These are phyloP conservation scores for Paecilomyces formosus DNA, from an alignment of 2,329 filamentous ascomycete genomes.

Conservation along the genomic window DNA sequence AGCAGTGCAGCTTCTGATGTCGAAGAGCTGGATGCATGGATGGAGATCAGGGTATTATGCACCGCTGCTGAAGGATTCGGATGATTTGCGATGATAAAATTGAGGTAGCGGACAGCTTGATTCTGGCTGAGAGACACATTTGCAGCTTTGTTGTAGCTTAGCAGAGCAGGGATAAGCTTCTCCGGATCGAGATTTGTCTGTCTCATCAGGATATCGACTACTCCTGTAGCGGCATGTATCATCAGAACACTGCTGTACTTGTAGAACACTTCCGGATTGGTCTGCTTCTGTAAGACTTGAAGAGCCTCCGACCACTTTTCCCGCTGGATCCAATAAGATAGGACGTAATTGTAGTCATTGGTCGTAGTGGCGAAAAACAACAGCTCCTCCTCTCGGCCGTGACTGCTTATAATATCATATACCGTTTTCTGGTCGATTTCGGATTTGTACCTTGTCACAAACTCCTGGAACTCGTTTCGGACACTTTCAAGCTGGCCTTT, in stretches of 20 bases:
- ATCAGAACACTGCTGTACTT: conserved; percentile 96
- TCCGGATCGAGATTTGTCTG: conserved; percentile 78
- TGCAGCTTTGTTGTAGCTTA: conserved; percentile 79
- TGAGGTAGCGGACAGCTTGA: conserved; percentile 87
- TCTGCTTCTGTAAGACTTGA: conserved; percentile 85
- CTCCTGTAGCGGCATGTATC: conserved; percentile 72
- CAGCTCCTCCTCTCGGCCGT: conserved; percentile 87
- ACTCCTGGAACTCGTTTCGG: conserved; percentile 77
- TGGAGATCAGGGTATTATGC: conserved; percentile 93
- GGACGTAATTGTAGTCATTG: conserved; percentile 88
- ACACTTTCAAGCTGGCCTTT: conserved; percentile 63
- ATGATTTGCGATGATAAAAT: conserved; percentile 80
- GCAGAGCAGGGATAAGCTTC: conserved; percentile 82
- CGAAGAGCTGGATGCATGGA: conserved; percentile 81
- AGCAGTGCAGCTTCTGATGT: conserved; percentile 79
- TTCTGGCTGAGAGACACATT: conserved; percentile 65
- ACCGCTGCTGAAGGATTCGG: conserved; percentile 75
- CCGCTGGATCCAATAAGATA: conserved; percentile 95
- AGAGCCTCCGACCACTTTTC: conserved; percentile 87
- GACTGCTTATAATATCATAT: conserved; percentile 93
- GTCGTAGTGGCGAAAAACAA: conserved; percentile 83
- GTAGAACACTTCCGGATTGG: conserved; percentile 87
- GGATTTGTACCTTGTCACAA: conserved; percentile 73
- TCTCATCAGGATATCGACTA: conserved; percentile 93
- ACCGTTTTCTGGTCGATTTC: conserved; percentile 87